phyloP scores from a whole-genome alignment of 2,329 filamentous ascomycete species.

The Alternaria arborescens region DNA sequence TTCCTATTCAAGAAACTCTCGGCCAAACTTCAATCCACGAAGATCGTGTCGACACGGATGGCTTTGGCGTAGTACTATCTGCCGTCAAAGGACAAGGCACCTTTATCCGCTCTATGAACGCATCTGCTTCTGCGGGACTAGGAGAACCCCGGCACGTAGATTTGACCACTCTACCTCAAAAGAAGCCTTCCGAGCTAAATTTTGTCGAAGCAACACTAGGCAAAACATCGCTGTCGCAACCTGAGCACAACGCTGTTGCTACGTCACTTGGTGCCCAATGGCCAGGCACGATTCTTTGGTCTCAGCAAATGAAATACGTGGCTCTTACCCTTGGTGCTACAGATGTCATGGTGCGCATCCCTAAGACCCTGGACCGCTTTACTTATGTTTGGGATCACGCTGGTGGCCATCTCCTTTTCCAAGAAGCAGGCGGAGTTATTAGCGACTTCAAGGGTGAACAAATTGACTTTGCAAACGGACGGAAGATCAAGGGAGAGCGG shows the following conservation, averaged over 20 bases:
- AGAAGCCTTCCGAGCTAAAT: conserved; percentile 46
- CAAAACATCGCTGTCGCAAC: conserved; percentile 50
- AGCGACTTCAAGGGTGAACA: conserved; percentile 60
- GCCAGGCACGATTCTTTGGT: conserved; percentile 62
- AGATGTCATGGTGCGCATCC: conserved; percentile 60
- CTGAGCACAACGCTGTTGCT: conserved; percentile 50
- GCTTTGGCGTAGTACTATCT: conserved; percentile 56
- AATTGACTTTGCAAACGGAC: conserved; percentile 57
- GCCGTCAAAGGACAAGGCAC: conserved; percentile 59
- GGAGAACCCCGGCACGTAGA: conserved; percentile 46
- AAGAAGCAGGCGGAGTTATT: conserved; percentile 61
- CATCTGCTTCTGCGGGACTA: conserved; percentile 30
- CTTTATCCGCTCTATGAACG: conserved; percentile 52
- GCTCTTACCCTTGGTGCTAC: conserved; percentile 61
- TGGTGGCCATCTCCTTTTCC: conserved; percentile 61
- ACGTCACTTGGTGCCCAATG: conserved; percentile 52
- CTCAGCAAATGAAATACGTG: conserved; percentile 64
- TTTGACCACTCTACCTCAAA: conserved; percentile 21
- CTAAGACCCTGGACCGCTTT: conserved; percentile 54
- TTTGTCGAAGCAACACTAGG: conserved; percentile 58
- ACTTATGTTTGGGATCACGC: conserved; percentile 66
- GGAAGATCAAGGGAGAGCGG: conserved; percentile 42
- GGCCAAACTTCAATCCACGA: conserved; percentile 38
- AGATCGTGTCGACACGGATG: conserved; percentile 54
- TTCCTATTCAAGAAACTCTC: conserved; percentile 39